Percentiles rank a stretch among this genome's conserved stretches.
phyloP scores from a whole-genome alignment of 805 yeast genomes.

The Teunomyces tritomae region DNA sequence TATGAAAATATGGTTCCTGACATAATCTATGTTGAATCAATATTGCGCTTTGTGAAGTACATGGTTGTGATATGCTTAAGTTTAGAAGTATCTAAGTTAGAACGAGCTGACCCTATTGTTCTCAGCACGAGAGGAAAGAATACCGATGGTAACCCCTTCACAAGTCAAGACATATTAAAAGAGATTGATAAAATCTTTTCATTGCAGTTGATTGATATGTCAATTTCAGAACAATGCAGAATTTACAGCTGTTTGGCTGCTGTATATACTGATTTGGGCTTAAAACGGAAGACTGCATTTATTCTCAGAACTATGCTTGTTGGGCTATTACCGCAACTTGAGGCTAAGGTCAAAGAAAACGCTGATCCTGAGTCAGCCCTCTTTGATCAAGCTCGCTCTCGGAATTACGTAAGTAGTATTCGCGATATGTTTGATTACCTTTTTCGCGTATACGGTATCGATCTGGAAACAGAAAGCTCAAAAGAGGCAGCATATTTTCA shows the following conservation, averaged over 20 bases:
- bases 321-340: slow-evolving; percentile 43
- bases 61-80: slow-evolving; percentile 52
- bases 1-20: slow-evolving; percentile 81
- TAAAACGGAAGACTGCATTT: slow-evolving; percentile 67
- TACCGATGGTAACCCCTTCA: slow-evolving; percentile 14
- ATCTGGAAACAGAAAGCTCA: slow-evolving; percentile 30
- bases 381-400: slow-evolving; percentile 4
- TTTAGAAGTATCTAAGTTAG: slow-evolving; percentile 38
- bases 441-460: slow-evolving; percentile 54
- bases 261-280: slow-evolving; percentile 58
- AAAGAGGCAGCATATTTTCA: slow-evolving; percentile 19
- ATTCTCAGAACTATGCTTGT: slow-evolving; percentile 64
- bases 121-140: slow-evolving; percentile 25
- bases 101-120: slow-evolving; percentile 45
- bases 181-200: slow-evolving; percentile 36
- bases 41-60: slow-evolving; percentile 61
- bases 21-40: slow-evolving; percentile 68
- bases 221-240: slow-evolving; percentile 51
- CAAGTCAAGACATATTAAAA: slow-evolving; percentile 40
- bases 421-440: slow-evolving; percentile 47
- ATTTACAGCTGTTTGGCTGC: slow-evolving; percentile 66
- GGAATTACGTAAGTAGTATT: slow-evolving; percentile 19
- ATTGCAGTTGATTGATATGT: slow-evolving; percentile 33
- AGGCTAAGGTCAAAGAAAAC: slow-evolving; percentile 6
- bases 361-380: slow-evolving; percentile 1